A percentile compares a stretch with the other conserved stretches of the same genome.
phyloP scores from a whole-genome alignment of 257 asterid species.

The Mitragyna speciosa region DNA sequence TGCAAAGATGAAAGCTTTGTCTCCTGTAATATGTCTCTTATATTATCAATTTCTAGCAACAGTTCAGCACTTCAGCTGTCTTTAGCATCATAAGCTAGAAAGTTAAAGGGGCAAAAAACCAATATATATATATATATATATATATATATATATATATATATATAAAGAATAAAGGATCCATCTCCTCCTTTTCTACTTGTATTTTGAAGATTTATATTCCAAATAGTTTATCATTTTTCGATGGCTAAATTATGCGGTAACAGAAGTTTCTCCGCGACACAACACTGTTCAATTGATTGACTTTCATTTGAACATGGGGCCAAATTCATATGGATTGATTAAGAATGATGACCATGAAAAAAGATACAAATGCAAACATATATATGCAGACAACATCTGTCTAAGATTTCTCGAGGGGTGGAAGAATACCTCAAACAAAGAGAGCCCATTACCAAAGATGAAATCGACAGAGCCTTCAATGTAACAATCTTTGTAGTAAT shows the following conservation, averaged over 20 bases:
- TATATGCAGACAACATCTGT: background rate
- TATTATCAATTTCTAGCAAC: too few relatives aligned
- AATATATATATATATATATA: background rate
- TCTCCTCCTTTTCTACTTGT: too few relatives aligned
- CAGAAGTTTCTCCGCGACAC: background rate
- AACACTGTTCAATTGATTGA: background rate
- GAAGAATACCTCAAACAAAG: constrained; percentile 67
- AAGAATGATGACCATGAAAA: background rate
- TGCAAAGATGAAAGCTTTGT: background rate
- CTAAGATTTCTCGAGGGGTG: background rate
- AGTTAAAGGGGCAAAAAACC: background rate
- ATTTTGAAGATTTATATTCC: too few relatives aligned
- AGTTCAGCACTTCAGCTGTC: too few relatives aligned
- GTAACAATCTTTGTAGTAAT: constrained; percentile 85
- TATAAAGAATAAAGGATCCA: background rate
- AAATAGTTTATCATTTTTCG: too few relatives aligned
- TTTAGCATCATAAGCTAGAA: background rate
- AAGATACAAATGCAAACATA: background rate
- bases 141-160: too few relatives aligned
- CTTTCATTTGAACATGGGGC: background rate
- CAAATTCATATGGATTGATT: background rate
- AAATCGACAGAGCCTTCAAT: constrained; percentile 94
- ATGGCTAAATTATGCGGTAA: too few relatives aligned
- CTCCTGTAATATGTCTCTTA: background rate
- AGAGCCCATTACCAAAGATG: constrained; percentile 85